Base-by-base conservation (phyloP, 257 asterid genomes). In the Penstemon davidsonii region DNA sequence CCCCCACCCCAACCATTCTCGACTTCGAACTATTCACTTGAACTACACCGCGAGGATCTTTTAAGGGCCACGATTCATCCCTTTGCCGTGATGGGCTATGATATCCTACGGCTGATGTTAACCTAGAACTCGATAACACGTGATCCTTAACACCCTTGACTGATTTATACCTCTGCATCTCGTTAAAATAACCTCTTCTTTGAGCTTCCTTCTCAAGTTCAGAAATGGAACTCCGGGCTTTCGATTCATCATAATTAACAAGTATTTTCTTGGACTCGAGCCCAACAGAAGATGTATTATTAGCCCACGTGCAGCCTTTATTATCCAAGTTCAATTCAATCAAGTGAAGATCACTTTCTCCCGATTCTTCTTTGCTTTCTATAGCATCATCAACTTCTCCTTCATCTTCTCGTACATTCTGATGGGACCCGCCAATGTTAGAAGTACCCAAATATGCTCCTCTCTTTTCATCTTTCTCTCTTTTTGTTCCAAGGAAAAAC, bases 281-380 rank as follows among this genome's bases (percentile, higher is more conserved):
- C 11, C 54, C 54, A 49, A 49, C 54, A 49, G 6, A 2, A 49
- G 54, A 49, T 9, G 15, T 10, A 49, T 49, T 3, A 12, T 49
- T 15, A 15, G 33, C 33, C 33, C 33, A 25, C 2, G 1, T 25
- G 33, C 33, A 1, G 33, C 51, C 57, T 9, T 59, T 69, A 39
- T 73, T 79, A 36, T 78, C 86, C 83, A 69, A 57, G 77, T 79
- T 84, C 60, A 88, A 18, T 78, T 88, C 93, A n/a, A 85, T 80
- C 3, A 88, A 81, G 69, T 84, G 92, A 75, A 86, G 86, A 75
- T 86, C 95, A 62, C 91, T 88, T 61, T 85, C 96, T 15, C 74
- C 82, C 1, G 96, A 83, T 55, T 67, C 87, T 47, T 85, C 87
- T 58, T 74, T 79, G 41, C 82, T 68, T 19, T 81, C 90, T 43